Evolutionary conservation across 345 rosid genomes (phyloP).

Genomic region (Eucalyptus grandis): DNA sequence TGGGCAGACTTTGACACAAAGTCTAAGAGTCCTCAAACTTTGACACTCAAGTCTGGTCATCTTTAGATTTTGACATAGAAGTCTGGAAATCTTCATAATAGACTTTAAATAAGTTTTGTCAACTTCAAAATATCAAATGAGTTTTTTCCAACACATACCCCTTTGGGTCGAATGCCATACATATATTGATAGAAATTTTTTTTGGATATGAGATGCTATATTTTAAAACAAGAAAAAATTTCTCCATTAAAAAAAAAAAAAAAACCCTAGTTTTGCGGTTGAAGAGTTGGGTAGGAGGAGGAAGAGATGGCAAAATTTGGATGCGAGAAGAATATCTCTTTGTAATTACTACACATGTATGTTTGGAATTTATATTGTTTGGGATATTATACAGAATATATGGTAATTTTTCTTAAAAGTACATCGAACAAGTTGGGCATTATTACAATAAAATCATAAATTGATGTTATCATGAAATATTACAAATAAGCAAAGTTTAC

Average conservation of each 20-base stretch:
- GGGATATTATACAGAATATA: neutral
- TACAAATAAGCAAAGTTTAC: neutral
- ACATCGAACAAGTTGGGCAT: neutral
- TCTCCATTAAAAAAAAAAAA: neutral
- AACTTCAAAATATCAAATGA: too few species aligned
- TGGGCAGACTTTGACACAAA: too few species aligned
- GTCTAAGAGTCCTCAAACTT: too few species aligned
- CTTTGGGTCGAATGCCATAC: neutral
- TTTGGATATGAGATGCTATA: neutral
- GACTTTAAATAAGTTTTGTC: too few species aligned
- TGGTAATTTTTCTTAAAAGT: neutral
- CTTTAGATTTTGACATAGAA: too few species aligned
- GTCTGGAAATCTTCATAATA: too few species aligned
- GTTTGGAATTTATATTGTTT: neutral
- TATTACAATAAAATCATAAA: neutral
- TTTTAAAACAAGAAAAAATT: neutral
- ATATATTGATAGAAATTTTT: neutral
- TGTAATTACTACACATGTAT: neutral
- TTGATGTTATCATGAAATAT: neutral
- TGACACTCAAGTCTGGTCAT: too few species aligned
- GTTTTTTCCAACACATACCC: too few species aligned
- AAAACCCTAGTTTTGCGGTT: neutral
- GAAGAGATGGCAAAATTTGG: neutral
- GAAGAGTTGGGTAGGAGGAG: neutral
- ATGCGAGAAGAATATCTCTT: neutral